phyloP scores from a whole-genome alignment of 2,329 filamentous ascomycete genomes.

The Cryphonectria parasitica region DNA sequence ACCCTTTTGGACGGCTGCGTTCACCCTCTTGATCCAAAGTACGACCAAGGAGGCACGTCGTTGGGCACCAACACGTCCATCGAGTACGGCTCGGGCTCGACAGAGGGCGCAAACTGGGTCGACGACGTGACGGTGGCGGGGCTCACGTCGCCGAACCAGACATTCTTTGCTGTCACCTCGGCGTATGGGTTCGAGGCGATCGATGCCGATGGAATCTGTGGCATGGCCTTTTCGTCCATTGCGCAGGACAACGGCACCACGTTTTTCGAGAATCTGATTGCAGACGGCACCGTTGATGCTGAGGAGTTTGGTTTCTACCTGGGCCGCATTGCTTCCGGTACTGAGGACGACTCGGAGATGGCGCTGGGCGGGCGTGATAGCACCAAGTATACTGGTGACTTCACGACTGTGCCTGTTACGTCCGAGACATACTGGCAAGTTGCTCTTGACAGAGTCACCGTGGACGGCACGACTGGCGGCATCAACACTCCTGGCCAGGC shows the following conservation, averaged over 20 bases:
- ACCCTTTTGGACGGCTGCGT: conserved; percentile 5
- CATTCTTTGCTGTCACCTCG: conserved; percentile 16
- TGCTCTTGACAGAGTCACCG: conserved; percentile 19
- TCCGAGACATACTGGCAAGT: conserved; percentile 24
- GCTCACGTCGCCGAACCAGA: conserved; percentile 17
- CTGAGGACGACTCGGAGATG: conserved; percentile 20
- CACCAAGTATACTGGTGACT: conserved; percentile 17
- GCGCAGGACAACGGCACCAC: conserved; percentile 21
- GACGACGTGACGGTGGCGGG: conserved; percentile 25
- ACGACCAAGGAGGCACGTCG: conserved; percentile 14
- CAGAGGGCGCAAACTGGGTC: conserved; percentile 17
- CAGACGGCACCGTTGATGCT: conserved; percentile 11
- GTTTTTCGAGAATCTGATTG: conserved; percentile 21
- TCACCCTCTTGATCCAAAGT: conserved; percentile 8
- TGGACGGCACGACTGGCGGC: conserved; percentile 15
- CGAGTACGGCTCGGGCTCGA: conserved; percentile 21
- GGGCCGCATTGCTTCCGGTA: conserved; percentile 21
- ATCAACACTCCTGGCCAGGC: conserved; percentile 18
- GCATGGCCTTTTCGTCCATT: conserved; percentile 23
- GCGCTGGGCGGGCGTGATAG: conserved; percentile 19
- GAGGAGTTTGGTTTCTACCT: conserved; percentile 22
- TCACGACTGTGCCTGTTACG: conserved; percentile 13
- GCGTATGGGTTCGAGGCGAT: conserved; percentile 15
- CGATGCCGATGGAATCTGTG: conserved; percentile 19
- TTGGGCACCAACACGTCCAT: conserved; percentile 18